These are phyloP conservation scores for Cephalotrichum gorgonifer DNA, from an alignment of 2,329 filamentous ascomycete species.

Conservation along the genomic window DNA sequence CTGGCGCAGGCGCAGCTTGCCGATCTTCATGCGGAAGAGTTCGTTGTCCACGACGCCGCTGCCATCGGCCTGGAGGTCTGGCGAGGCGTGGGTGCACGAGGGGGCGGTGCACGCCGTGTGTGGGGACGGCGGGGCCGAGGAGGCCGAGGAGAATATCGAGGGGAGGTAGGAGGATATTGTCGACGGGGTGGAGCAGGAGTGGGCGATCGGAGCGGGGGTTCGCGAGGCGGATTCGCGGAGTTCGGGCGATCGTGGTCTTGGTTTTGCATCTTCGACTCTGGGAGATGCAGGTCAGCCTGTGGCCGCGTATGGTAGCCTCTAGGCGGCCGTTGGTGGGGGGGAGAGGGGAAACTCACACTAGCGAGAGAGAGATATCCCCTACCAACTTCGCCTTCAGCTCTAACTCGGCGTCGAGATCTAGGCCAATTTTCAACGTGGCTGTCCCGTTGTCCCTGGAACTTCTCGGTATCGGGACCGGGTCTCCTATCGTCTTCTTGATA, in stretches of 20 bases:
- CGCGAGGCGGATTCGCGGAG: not conserved
- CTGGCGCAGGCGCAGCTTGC: conserved; percentile 17
- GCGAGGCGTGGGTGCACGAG: conserved; percentile 11
- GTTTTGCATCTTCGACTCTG: not conserved
- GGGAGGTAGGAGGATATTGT: not conserved
- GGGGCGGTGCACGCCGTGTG: conserved; percentile 14
- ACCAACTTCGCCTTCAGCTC: conserved; percentile 70
- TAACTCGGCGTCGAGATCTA: conserved; percentile 69
- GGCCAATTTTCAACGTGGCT: conserved; percentile 46
- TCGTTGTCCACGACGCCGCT: conserved; percentile 12
- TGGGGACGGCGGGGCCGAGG: not conserved
- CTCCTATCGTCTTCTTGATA: not conserved
- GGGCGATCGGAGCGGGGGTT: not conserved
- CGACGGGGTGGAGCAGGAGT: not conserved
- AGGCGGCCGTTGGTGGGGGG: not conserved
- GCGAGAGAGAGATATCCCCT: conserved; percentile 60
- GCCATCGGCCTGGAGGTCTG: conserved; percentile 12
- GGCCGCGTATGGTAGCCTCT: not conserved
- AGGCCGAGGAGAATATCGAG: not conserved
- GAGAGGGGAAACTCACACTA: conserved; percentile 36
- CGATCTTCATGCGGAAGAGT: conserved; percentile 22
- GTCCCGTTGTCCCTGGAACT: not conserved
- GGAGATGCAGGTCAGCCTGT: not conserved
- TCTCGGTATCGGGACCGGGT: not conserved
- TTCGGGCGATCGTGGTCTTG: not conserved